phyloP scores from a whole-genome alignment of 2,329 filamentous ascomycete species.

The Sporothrix variecibatus region DNA sequence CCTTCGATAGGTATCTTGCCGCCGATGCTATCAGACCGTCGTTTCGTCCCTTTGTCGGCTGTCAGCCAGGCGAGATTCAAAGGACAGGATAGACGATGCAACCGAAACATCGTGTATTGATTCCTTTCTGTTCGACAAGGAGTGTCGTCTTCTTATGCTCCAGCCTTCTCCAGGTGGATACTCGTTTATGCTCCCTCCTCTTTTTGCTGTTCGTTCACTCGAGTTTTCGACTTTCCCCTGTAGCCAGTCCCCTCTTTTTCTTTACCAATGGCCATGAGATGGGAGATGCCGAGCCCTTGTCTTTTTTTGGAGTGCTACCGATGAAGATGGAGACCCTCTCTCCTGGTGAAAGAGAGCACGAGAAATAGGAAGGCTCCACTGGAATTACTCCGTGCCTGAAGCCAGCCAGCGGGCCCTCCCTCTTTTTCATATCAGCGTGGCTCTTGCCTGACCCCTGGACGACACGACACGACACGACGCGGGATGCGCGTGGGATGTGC shows the following conservation, averaged over 20 bases:
- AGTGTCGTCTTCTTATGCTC: background rate
- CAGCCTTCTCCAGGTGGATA: slow-evolving; percentile 19
- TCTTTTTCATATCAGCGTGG: background rate
- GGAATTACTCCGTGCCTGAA: background rate
- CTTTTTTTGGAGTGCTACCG: background rate
- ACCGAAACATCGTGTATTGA: background rate
- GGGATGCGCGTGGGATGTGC: background rate
- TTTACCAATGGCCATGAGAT: background rate
- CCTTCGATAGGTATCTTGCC: background rate
- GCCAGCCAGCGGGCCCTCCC: background rate
- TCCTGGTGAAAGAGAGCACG: background rate
- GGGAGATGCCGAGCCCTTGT: slow-evolving; percentile 5
- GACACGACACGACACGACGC: background rate
- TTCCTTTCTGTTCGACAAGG: background rate
- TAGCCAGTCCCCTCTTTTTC: background rate
- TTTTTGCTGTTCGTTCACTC: background rate
- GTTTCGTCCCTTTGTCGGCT: background rate
- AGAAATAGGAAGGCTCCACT: background rate
- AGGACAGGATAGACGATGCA: background rate
- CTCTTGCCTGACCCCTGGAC: background rate
- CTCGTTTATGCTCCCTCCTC: background rate
- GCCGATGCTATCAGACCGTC: background rate
- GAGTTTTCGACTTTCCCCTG: background rate
- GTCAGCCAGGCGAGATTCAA: background rate
- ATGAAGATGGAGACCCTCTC: background rate